Conservation (phyloP, 495 filamentous ascomycete species). For the Penicillium steckii region DNA sequence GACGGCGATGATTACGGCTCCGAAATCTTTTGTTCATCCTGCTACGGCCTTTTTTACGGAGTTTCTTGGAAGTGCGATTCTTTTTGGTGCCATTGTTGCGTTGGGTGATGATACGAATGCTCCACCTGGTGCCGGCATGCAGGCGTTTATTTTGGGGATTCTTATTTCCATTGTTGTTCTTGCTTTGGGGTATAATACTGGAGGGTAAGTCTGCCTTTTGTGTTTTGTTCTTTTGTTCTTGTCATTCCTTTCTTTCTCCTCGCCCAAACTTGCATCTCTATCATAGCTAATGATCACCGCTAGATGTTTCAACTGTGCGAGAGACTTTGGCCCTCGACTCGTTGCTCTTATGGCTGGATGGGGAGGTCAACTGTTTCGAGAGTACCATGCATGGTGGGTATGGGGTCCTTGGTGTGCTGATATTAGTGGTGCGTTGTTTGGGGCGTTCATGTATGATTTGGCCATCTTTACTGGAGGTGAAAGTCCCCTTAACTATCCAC, state of each 20-base stretch:
- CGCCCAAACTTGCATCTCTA: background rate
- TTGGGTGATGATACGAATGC: constrained; percentile 25
- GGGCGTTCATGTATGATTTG: constrained; percentile 18
- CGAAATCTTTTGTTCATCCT: constrained; percentile 44
- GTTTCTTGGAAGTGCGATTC: constrained; percentile 19
- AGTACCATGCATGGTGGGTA: constrained; percentile 21
- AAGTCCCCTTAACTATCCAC: constrained; percentile 8
- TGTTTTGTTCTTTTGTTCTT: too few relatives aligned
- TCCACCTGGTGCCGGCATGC: constrained; percentile 26
- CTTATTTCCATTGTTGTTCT: constrained; percentile 16
- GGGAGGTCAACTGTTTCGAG: constrained; percentile 9
- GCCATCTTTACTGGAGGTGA: constrained; percentile 14
- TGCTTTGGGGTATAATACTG: constrained; percentile 22
- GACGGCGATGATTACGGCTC: constrained; percentile 54
- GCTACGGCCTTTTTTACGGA: constrained; percentile 42
- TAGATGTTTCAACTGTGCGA: constrained; percentile 21
- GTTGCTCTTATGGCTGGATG: constrained; percentile 26
- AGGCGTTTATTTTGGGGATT: constrained; percentile 20
- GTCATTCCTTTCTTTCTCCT: background rate
- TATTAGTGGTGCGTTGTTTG: constrained; percentile 17
- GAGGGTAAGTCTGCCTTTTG: constrained; percentile 14
- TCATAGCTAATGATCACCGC: background rate
- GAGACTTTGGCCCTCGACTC: constrained; percentile 24
- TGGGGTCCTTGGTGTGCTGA: constrained; percentile 25
- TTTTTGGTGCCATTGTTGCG: constrained; percentile 21